A percentile compares a stretch with the other conserved stretches of the same genome.
Evolutionary conservation across 2,329 filamentous ascomycete species (phyloP).

Genomic region (Ophioceras dolichostomum): DNA sequence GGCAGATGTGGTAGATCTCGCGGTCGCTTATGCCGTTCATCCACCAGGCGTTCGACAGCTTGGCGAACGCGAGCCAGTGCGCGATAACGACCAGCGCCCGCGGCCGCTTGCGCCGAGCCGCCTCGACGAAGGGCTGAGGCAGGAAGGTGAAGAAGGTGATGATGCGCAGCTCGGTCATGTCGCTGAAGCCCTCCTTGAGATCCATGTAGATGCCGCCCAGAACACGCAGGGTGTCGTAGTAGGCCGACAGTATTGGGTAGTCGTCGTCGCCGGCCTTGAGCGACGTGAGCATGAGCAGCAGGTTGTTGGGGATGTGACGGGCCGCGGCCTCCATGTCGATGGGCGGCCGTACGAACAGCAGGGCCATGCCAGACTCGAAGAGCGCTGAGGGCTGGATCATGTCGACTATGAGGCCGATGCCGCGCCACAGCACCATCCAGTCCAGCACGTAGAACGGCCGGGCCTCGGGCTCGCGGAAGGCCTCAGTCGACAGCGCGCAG

Average conservation of each 20-base stretch:
- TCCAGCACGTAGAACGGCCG: conserved; percentile 37
- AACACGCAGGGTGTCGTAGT: conserved; percentile 33
- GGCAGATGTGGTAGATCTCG: conserved; percentile 30
- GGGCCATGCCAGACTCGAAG: conserved; percentile 28
- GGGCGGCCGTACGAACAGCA: conserved; percentile 35
- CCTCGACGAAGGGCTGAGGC: conserved; percentile 28
- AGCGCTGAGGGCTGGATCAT: conserved; percentile 19
- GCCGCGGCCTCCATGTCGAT: conserved; percentile 30
- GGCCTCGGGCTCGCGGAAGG: conserved; percentile 33
- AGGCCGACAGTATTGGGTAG: conserved; percentile 22
- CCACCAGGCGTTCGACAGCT: conserved; percentile 36
- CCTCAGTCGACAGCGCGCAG: conserved; percentile 34
- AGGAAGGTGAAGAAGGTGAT: conserved; percentile 41
- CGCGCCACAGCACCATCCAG: conserved; percentile 44
- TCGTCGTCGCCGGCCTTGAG: conserved; percentile 30
- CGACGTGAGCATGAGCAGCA: conserved; percentile 35
- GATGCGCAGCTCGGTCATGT: conserved; percentile 33
- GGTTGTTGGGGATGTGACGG: conserved; percentile 29
- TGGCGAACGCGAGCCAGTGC: conserved; percentile 38
- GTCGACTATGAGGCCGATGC: conserved; percentile 36
- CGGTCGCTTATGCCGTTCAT: conserved; percentile 29
- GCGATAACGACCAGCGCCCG: conserved; percentile 39
- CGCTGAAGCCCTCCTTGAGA: conserved; percentile 28
- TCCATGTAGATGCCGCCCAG: conserved; percentile 40
- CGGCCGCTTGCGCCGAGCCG: conserved; percentile 27